Evolutionary conservation across 495 filamentous ascomycete species (phyloP).

Genomic region (Cercophora sp.): DNA sequence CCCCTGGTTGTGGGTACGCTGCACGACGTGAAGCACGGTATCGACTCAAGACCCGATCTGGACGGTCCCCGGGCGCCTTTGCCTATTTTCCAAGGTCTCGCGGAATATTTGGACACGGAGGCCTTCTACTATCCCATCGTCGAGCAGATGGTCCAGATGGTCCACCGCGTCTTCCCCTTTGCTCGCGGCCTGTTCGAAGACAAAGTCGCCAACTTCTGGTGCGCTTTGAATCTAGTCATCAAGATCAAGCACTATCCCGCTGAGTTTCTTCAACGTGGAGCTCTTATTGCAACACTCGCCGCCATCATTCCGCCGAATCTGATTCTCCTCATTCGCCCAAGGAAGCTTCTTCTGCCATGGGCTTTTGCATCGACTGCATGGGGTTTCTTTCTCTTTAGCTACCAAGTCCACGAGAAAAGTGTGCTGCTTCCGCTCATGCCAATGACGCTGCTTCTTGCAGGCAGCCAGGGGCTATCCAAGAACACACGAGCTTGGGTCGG

Average conservation of each 20-base stretch:
- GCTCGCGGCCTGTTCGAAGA: slow-evolving; percentile 93
- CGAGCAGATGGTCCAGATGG: slow-evolving; percentile 72
- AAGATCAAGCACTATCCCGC: slow-evolving; percentile 72
- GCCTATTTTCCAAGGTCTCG: slow-evolving; percentile 53
- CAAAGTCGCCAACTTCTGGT: slow-evolving; percentile 98
- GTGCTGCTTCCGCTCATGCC: slow-evolving; percentile 87
- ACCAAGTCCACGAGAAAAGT: slow-evolving; percentile 97
- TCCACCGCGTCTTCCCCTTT: slow-evolving; percentile 93
- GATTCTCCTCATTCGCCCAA: slow-evolving; percentile 74
- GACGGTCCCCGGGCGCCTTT: slow-evolving; percentile 52
- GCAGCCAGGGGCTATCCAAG: slow-evolving; percentile 68
- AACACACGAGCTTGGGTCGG: slow-evolving; percentile 83
- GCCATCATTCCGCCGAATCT: slow-evolving; percentile 74
- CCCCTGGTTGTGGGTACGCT: slow-evolving; percentile 67
- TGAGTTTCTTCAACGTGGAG: slow-evolving; percentile 67
- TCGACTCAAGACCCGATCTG: slow-evolving; percentile 45
- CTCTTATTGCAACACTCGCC: slow-evolving; percentile 68
- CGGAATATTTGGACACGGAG: slow-evolving; percentile 55
- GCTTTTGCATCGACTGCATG: slow-evolving; percentile 79
- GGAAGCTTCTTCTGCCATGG: slow-evolving; percentile 69
- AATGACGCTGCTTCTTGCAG: slow-evolving; percentile 80
- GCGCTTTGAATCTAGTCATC: slow-evolving; percentile 78
- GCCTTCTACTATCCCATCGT: slow-evolving; percentile 65
- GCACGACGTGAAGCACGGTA: slow-evolving; percentile 53
- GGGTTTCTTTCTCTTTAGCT: slow-evolving; percentile 96